Evolutionary conservation across 78 protist species (phyloP).

Genomic region (Polysphondylium violaceum): DNA sequence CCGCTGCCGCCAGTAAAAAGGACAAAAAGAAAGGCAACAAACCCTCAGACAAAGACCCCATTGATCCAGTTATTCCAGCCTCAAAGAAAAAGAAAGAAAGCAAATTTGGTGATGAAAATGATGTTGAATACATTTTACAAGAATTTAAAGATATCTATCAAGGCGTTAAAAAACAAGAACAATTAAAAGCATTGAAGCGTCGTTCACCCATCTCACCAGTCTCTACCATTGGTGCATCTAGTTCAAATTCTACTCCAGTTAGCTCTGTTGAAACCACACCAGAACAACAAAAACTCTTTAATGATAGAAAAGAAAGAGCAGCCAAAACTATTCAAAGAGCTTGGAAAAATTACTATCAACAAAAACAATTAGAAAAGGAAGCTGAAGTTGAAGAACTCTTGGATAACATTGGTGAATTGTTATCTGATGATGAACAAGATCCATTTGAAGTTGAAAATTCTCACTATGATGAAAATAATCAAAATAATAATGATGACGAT

Average conservation of each 20-base stretch:
- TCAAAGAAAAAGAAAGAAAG: background rate
- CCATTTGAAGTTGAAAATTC: conserved; percentile 46
- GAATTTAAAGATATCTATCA: conserved; percentile 66
- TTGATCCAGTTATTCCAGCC: background rate
- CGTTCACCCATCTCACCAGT: conserved; percentile 42
- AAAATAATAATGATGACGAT: background rate
- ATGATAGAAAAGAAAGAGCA: background rate
- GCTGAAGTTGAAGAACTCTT: conserved; percentile 60
- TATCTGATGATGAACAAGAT: conserved; percentile 65
- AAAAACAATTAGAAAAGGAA: conserved; percentile 15
- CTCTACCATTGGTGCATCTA: conserved; percentile 5
- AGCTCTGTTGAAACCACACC: conserved; percentile 7
- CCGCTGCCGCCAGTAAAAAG: background rate
- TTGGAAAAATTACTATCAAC: conserved; percentile 12
- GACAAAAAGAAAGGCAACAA: background rate
- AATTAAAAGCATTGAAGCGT: background rate
- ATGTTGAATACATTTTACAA: conserved; percentile 30
- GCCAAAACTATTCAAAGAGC: conserved; percentile 38
- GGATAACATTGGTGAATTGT: conserved; percentile 60
- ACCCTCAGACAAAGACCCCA: background rate
- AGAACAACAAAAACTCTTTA: background rate
- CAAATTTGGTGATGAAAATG: conserved; percentile 77
- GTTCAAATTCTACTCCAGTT: conserved; percentile 29
- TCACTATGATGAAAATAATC: background rate
- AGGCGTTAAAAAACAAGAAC: conserved; percentile 33